Conservation (phyloP, 1,284 basidiomycete genomes). For the Papiliotrema flavescens region DNA sequence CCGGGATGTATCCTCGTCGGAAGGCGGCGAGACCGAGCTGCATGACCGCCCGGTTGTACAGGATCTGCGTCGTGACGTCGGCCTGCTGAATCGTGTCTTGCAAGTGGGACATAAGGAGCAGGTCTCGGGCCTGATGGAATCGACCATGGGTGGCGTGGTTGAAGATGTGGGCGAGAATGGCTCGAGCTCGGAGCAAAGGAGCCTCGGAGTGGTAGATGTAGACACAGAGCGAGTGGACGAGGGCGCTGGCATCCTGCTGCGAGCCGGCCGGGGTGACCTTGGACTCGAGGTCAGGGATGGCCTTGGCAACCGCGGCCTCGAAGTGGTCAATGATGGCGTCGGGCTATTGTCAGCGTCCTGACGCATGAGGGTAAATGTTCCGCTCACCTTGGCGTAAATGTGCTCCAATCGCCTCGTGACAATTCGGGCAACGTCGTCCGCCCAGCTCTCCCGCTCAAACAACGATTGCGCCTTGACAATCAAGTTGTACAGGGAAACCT, state of each 20-base stretch:
- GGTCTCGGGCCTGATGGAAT: slow-evolving; percentile 95
- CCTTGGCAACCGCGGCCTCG: slow-evolving; percentile 62
- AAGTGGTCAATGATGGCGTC: slow-evolving; percentile 89
- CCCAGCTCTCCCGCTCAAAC: slow-evolving; percentile 74
- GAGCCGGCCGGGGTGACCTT: slow-evolving; percentile 58
- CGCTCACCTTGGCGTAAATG: slow-evolving; percentile 88
- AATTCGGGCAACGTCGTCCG: slow-evolving; percentile 78
- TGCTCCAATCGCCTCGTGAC: slow-evolving; percentile 96
- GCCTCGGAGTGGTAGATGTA: slow-evolving; percentile 90
- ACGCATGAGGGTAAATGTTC: not conserved
- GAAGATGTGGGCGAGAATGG: slow-evolving; percentile 97
- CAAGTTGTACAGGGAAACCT: slow-evolving; percentile 88
- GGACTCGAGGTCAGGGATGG: slow-evolving; percentile 56
- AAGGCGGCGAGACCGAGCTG: slow-evolving; percentile 97
- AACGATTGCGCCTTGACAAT: slow-evolving; percentile 88
- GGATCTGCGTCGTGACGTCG: slow-evolving; percentile 94
- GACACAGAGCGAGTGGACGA: slow-evolving; percentile 86
- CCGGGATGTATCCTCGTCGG: slow-evolving; percentile 89
- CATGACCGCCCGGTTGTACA: slow-evolving; percentile 96
- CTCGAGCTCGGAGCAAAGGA: slow-evolving; percentile 87
- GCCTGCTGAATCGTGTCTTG: slow-evolving; percentile 94
- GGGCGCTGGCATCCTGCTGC: slow-evolving; percentile 57
- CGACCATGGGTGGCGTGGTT: slow-evolving; percentile 95
- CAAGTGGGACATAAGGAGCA: slow-evolving; percentile 97
- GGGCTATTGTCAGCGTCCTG: slow-evolving; percentile 57